Percentiles rank a stretch among this genome's conserved stretches.
Conservation (phyloP, 2,329 filamentous ascomycete species). For the Pestalotiopsis sp. region DNA sequence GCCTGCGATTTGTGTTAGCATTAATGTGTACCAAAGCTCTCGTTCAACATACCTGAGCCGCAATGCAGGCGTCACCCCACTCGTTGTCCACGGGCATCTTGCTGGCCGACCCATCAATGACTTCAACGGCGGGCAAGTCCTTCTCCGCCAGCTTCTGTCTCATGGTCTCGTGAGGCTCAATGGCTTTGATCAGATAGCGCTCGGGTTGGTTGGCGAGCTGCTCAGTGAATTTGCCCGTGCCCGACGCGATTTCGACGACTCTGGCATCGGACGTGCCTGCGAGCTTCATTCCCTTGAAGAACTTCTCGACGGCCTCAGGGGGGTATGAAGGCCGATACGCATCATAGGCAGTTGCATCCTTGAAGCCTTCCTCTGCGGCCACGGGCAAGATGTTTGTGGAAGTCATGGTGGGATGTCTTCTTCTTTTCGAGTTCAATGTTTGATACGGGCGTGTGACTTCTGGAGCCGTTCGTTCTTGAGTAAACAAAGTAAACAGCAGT, state of each 20-base stretch:
- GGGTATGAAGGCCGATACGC: constrained; percentile 70
- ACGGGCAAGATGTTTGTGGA: constrained; percentile 21
- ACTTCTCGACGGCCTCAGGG: constrained; percentile 54
- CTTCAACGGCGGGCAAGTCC: constrained; percentile 53
- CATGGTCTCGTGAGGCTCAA: constrained; percentile 71
- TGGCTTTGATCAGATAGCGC: constrained; percentile 59
- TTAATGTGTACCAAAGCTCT: neutral
- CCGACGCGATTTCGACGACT: constrained; percentile 67
- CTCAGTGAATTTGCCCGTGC: constrained; percentile 73
- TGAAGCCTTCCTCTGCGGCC: constrained; percentile 63
- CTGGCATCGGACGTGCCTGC: constrained; percentile 45
- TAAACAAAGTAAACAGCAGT: too few relatives aligned
- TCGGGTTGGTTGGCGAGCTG: constrained; percentile 61
- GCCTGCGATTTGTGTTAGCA: constrained; percentile 33
- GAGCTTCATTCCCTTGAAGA: constrained; percentile 60
- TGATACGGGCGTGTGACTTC: too few relatives aligned
- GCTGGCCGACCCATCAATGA: constrained; percentile 60
- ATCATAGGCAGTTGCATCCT: constrained; percentile 67
- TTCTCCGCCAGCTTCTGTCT: constrained; percentile 62
- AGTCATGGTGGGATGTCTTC: neutral
- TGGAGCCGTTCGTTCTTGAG: neutral
- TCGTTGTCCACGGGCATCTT: constrained; percentile 57
- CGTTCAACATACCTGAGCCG: constrained; percentile 61
- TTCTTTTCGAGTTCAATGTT: neutral
- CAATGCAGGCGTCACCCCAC: constrained; percentile 67